A percentile compares a stretch with the other conserved stretches of the same genome.
Conservation (phyloP, 1,284 basidiomycete species). For the Ustanciosporium gigantosporum region DNA sequence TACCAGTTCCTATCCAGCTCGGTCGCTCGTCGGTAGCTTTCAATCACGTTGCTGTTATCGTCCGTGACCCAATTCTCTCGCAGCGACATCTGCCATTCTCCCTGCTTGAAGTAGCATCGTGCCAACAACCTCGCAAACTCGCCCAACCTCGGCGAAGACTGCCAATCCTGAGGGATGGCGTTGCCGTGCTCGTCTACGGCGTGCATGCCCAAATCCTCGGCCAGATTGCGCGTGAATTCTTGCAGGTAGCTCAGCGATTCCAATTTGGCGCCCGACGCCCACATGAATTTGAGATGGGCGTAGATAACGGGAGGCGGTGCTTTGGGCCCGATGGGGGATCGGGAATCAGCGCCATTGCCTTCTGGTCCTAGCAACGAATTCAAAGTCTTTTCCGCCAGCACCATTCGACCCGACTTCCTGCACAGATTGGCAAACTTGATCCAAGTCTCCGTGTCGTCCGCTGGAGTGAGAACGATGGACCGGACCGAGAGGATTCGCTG, state of each 20-base stretch:
- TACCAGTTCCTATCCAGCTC: constrained; percentile 94
- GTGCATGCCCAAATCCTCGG: constrained; percentile 73
- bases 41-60: constrained; percentile 58
- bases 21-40: constrained; percentile 84
- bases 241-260: constrained; percentile 85
- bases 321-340: constrained; percentile 48
- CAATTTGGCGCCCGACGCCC: constrained; percentile 80
- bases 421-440: constrained; percentile 89
- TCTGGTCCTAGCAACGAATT: constrained; percentile 65
- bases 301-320: constrained; percentile 93
- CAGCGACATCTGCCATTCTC: constrained; percentile 85
- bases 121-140: constrained; percentile 88
- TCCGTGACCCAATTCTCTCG: constrained; percentile 73
- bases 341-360: constrained; percentile 31
- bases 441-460: constrained; percentile 96
- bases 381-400: constrained; percentile 93
- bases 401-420: constrained; percentile 81
- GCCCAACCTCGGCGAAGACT: constrained; percentile 60
- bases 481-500: constrained; percentile 95
- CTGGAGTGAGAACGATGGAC: constrained; percentile 87
- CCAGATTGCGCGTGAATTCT: constrained; percentile 74
- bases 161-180: constrained; percentile 48
- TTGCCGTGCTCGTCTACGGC: constrained; percentile 53
- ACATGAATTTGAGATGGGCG: constrained; percentile 94
- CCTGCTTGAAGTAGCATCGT: constrained; percentile 94